Evolutionary conservation across 2,329 filamentous ascomycete genomes (phyloP).

Genomic region (Diaporthe sp.): DNA sequence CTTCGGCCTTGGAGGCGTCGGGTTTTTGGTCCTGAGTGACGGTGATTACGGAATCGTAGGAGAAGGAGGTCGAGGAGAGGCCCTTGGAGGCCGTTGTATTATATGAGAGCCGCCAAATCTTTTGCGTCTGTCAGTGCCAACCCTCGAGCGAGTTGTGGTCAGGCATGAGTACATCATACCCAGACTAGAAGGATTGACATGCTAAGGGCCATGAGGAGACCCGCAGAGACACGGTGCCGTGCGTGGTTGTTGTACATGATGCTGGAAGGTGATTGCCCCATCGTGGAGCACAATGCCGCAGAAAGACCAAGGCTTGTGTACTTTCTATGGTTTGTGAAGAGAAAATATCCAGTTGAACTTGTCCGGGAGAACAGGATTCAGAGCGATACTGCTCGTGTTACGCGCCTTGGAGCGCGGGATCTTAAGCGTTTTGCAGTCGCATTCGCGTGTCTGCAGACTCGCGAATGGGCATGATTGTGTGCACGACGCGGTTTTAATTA

Average conservation of each 20-base stretch:
- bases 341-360: too few species aligned
- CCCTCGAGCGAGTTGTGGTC: background rate
- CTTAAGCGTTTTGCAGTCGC: background rate
- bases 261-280: background rate
- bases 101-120: background rate
- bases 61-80: background rate
- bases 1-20: background rate
- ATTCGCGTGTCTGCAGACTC: too few species aligned
- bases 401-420: background rate
- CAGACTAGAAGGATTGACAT: background rate
- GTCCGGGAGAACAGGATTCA: too few species aligned
- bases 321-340: too few species aligned
- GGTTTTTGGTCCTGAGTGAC: background rate
- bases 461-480: too few species aligned
- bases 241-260: background rate
- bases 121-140: background rate
- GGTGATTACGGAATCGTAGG: background rate
- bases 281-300: background rate
- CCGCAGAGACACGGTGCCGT: background rate
- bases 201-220: background rate
- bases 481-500: too few species aligned
- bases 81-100: background rate
- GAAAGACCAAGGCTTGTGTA: too few species aligned
- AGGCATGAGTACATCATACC: background rate
- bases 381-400: background rate